Percentiles rank a stretch among this genome's conserved stretches.
These are phyloP conservation scores for Thielaviopsis punctulata DNA, from an alignment of 2,329 filamentous ascomycete genomes.

Conservation along the genomic window DNA sequence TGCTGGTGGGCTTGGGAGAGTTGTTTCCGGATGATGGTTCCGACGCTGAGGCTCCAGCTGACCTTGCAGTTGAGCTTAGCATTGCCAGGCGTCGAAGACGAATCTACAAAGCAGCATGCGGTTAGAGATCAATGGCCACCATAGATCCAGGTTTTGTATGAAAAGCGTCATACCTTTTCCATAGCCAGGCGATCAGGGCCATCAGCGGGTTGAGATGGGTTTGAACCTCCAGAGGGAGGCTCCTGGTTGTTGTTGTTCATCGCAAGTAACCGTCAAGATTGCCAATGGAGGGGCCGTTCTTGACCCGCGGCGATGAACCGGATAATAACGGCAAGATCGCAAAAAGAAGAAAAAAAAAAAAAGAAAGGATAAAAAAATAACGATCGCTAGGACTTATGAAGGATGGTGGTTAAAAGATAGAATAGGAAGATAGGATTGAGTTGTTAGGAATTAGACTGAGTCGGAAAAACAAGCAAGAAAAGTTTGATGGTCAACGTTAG, in stretches of 20 bases:
- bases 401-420: not conserved
- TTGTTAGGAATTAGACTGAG: not conserved
- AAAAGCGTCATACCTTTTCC: constrained; percentile 29
- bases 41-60: constrained; percentile 16
- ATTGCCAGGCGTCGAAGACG: constrained; percentile 32
- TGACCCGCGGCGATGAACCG: not conserved
- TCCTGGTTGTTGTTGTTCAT: constrained; percentile 5
- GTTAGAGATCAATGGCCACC: constrained; percentile 7
- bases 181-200: constrained; percentile 42
- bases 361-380: no score
- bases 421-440: not conserved
- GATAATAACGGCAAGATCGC: not conserved
- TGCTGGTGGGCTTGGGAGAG: constrained; percentile 14
- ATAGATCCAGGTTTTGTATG: constrained; percentile 5
- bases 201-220: constrained; percentile 20
- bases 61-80: constrained; percentile 24
- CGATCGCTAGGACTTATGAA: not conserved
- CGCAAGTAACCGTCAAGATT: not conserved
- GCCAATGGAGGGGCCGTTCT: not conserved
- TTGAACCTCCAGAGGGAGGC: not conserved
- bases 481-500: not conserved
- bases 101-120: constrained; percentile 21
- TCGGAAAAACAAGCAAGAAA: not conserved
- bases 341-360: not conserved
- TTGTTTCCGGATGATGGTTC: constrained; percentile 20